Base-by-base conservation (phyloP, 2,329 filamentous ascomycete genomes). In the Sporothrix dimorphospora region DNA sequence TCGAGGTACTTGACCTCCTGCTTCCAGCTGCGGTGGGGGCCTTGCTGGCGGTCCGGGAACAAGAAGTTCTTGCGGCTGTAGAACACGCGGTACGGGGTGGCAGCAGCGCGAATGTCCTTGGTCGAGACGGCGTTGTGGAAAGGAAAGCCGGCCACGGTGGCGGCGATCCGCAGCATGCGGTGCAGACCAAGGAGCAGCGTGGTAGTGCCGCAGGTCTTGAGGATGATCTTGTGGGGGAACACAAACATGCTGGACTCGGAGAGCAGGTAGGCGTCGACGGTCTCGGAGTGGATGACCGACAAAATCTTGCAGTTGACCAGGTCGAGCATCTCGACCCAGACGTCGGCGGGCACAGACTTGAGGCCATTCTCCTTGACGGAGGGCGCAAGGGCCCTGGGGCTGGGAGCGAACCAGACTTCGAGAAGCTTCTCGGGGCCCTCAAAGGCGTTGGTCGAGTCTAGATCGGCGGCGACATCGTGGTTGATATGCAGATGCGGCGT, bases 201-300 rank as follows among this genome's bases (percentile, higher is more conserved):
- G 16, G 96, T 99, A 30, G 96, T 99, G 73, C 96, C 96, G 79
- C 96, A 99, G 8, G 96, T 99, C 89, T 99, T 99, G 76, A 99
- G 86, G 74, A 99, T 97, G 75, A 99, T 88, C 87, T 99, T 99
- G 88, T 99, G 96, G n/a, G 94, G 94, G 82, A 97, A 99, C 77
- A 99, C 94, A 81, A 99, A 99, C 94, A 99, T 97, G 92, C 96
- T 98, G 53, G 96, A 98, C 84, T 99, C 96, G 75, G 96, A 99
- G 71, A 99, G 87, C 7, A 99, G 89, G 80, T 99, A 99, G 76
- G 96, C 95, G 80, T 99, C 96, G 77, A 98, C 92, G 79, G 95
- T 91, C 75, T 97, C 94, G 30, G 95, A 97, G 80, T 95, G 91
- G 75, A 99, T 89, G 74, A 97, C 92, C 4, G 96, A 99, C 71